Evolutionary conservation across 2,329 filamentous ascomycete species (phyloP), one percentile per base, ranked within the genome.

Genomic region (Cytospora schulzeri): DNA sequence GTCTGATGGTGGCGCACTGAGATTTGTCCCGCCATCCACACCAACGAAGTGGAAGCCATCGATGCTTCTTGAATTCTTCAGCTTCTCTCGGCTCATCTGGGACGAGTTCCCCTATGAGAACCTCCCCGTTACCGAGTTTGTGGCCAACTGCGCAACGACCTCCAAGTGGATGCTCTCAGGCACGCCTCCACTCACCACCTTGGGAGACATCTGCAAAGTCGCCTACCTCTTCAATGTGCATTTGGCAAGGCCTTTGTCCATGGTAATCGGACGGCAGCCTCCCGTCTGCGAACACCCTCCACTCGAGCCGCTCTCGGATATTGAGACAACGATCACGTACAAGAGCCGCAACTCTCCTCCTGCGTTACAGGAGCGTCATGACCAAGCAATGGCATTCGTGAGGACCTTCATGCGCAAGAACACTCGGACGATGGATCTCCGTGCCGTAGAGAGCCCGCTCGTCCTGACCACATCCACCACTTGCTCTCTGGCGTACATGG

Each of bases 351-450:
- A 74, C 33, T 77, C 78, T 1, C 72, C 74, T 12, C 66, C 72
- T 12, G 71, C 76, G 33, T 74, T 77, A 1, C 54, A 66, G 1
- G 74, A 78, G 15, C 71, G 79, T 1, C 75, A 79, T 31, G 50
- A 68, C 8, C 75, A 78, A 28, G 77, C 82, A 50, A 82, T 88
- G 69, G 76, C 78, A 15, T 76, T 89, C 31, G 75, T 89, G 66
- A 85, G 86, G 72, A 80, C 83, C 59, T 88, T 87, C 70, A 81
- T 83, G 60, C 79, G 86, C 5, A 71, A 75, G 17, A 88, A 79
- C 64, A 66, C 69, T 1, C 69, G 76, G 8, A 71, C 76, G 29
- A 59, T 66, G 8, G 54, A 68, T 3, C 53, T 71, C 3, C 60
- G 67, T 2, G 55, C 69, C 1, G 63, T 71, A 0, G 67, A 69